A percentile compares a stretch with the other conserved stretches of the same genome.
Evolutionary conservation across 768 basidiomycete genomes (phyloP).

Genomic region (Tricholoma hemisulphureum): DNA sequence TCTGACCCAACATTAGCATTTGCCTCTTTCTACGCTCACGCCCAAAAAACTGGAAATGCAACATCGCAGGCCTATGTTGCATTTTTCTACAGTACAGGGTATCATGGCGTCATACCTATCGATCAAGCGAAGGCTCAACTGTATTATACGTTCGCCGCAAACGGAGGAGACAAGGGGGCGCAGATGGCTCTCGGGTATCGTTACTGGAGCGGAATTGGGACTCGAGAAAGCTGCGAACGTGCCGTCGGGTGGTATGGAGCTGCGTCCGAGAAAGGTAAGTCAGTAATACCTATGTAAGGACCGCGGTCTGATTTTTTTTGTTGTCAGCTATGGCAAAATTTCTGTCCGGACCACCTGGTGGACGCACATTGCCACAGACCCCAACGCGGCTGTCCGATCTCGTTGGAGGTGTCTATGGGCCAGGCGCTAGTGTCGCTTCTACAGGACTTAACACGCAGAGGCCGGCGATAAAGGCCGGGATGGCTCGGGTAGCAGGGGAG

Average conservation of each 20-base stretch:
- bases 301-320: not conserved
- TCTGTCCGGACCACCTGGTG: slow-evolving; percentile 86
- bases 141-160: slow-evolving; percentile 92
- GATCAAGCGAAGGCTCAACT: slow-evolving; percentile 84
- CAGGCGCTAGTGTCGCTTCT: slow-evolving; percentile 91
- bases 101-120: slow-evolving; percentile 56
- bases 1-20: slow-evolving; percentile 63
- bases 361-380: slow-evolving; percentile 78
- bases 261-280: slow-evolving; percentile 78
- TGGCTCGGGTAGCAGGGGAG: slow-evolving; percentile 84
- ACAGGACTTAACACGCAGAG: slow-evolving; percentile 71
- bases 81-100: slow-evolving; percentile 90
- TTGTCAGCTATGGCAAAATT: slow-evolving; percentile 74
- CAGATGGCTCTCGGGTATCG: slow-evolving; percentile 94
- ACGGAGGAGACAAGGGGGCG: slow-evolving; percentile 81
- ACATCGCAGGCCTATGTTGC: slow-evolving; percentile 83
- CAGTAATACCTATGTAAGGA: not conserved
- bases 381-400: slow-evolving; percentile 85
- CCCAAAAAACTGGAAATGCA: slow-evolving; percentile 72
- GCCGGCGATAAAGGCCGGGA: slow-evolving; percentile 80
- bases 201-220: slow-evolving; percentile 94
- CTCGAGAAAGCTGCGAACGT: slow-evolving; percentile 78
- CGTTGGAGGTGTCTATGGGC: slow-evolving; percentile 90
- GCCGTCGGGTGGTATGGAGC: slow-evolving; percentile 88
- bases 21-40: slow-evolving; percentile 62